Base-by-base conservation (phyloP, 2,329 filamentous ascomycete genomes). In the Colletotrichum tamarilloi region DNA sequence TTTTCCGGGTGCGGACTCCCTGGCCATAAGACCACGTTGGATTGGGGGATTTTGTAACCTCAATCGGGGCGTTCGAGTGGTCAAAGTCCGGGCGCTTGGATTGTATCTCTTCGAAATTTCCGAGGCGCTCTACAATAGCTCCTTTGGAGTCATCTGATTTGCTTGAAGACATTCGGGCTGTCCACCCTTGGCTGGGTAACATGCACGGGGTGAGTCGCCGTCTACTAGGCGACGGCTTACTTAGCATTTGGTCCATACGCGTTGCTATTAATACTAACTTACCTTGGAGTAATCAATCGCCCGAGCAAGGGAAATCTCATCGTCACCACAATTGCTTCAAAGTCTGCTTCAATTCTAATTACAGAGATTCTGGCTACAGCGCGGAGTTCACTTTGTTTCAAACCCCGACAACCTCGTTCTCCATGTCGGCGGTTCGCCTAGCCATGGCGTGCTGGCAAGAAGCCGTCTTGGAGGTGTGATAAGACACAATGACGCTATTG, bases 51-150 rank as follows among this genome's bases (percentile, higher is more conserved):
- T 94, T 88, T 35, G 89, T 92, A 81, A 86, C 89, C 72, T 83
- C 85, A 79, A 91, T 90, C 1, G 49, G n/a, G 62, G 80, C 75
- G 11, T 84, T 78, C 1, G 79, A 72, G 19, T 80, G 76, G 77
- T 91, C 86, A 84, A 89, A 95, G 68, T 88, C 84, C 0, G 91
- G 89, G 6, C 94, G 90, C 6, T 87, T 87, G 46, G 86, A 87
- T 84, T 95, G 92, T 65, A 94, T 91, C n/a, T 84, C 82, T 79
- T 94, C 93, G 85, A 95, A 95, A 84, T 95, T 32, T 2, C 63
- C 22, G 4, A 68, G 26, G 16, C n/a, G 55, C 14, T 52, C 52
- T 19, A 57, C 60, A 24, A 68, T 63, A 3, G 12, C 58, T 12
- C 22, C 46, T n/a, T 9, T 28, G 3, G 32, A 67, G 24, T 16